These are phyloP conservation scores for Candida ficus DNA, from an alignment of 805 yeast genomes.

Conservation along the genomic window DNA sequence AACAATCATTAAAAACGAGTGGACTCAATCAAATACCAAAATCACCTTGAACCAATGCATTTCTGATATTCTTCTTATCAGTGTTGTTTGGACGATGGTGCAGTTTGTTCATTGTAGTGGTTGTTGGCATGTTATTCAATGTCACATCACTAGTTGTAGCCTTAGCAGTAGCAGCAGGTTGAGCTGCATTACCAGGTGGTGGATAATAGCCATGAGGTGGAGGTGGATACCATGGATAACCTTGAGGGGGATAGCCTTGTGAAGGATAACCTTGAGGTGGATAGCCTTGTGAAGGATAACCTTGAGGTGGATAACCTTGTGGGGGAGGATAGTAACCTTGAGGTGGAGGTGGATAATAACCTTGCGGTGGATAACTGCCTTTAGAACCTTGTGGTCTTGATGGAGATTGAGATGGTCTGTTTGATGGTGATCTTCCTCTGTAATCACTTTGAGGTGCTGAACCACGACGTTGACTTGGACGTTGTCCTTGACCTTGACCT, in stretches of 20 bases:
- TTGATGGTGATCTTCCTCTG: slow-evolving; percentile 13
- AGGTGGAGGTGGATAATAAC: slow-evolving; percentile 7
- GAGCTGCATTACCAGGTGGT: slow-evolving; percentile 13
- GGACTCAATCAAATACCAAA: slow-evolving; percentile 50
- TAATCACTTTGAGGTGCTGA: slow-evolving; percentile 4
- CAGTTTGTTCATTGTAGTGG: slow-evolving; percentile 37
- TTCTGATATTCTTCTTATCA: slow-evolving; percentile 54
- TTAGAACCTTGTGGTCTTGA: background rate
- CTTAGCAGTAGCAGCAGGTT: slow-evolving; percentile 1
- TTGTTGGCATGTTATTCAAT: slow-evolving; percentile 43
- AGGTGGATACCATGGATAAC: slow-evolving; percentile 12
- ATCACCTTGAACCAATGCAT: slow-evolving; percentile 58
- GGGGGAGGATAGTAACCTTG: slow-evolving; percentile 11
- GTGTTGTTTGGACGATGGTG: slow-evolving; percentile 36
- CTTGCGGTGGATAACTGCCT: slow-evolving; percentile 7
- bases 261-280: slow-evolving; percentile 16
- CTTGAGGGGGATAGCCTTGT: slow-evolving; percentile 14
- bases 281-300: slow-evolving; percentile 9
- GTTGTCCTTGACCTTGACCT: too few relatives aligned
- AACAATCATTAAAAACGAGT: background rate
- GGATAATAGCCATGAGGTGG: slow-evolving; percentile 16
- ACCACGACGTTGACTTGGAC: too few relatives aligned
- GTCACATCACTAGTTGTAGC: slow-evolving; percentile 35
- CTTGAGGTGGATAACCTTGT: slow-evolving; percentile 20
- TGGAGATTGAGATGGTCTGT: slow-evolving; percentile 7